These are phyloP conservation scores for Verticillium alfalfae DNA, from an alignment of 2,329 filamentous ascomycete species.

Conservation along the genomic window DNA sequence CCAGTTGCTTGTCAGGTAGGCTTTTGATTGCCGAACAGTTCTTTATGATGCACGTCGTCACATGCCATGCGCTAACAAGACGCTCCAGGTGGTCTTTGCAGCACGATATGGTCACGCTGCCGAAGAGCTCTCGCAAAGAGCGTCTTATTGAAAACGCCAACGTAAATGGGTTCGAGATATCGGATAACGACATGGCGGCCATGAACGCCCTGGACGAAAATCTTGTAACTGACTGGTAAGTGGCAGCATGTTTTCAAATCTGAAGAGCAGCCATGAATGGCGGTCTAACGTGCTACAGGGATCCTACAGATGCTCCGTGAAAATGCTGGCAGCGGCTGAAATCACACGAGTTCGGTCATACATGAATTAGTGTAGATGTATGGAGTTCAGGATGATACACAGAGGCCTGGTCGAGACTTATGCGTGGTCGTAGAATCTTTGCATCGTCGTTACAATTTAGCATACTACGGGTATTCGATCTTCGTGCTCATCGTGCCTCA, in stretches of 20 bases:
- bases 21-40: no score
- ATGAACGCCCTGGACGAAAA: conserved; percentile 66
- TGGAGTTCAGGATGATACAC: no score
- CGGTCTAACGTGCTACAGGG: conserved; percentile 13
- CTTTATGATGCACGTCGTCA: no score
- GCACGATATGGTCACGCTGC: conserved; percentile 65
- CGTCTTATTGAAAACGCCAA: conserved; percentile 62
- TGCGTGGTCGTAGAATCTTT: no score
- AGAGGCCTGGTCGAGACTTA: no score
- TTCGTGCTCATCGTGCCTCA: neutral
- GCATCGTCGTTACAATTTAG: no score
- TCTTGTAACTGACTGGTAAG: conserved; percentile 63
- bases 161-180: conserved; percentile 56
- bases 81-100: conserved; percentile 65
- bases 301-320: conserved; percentile 22
- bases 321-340: neutral
- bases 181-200: conserved; percentile 53
- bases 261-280: neutral
- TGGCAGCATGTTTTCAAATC: neutral
- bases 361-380: no score
- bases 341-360: neutral
- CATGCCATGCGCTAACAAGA: neutral
- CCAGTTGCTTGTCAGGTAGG: conserved; percentile 61
- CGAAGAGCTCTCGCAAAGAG: conserved; percentile 62
- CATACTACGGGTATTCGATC: neutral